Evolutionary conservation across 2,329 filamentous ascomycete species (phyloP).

Genomic region (Fusarium sp.): DNA sequence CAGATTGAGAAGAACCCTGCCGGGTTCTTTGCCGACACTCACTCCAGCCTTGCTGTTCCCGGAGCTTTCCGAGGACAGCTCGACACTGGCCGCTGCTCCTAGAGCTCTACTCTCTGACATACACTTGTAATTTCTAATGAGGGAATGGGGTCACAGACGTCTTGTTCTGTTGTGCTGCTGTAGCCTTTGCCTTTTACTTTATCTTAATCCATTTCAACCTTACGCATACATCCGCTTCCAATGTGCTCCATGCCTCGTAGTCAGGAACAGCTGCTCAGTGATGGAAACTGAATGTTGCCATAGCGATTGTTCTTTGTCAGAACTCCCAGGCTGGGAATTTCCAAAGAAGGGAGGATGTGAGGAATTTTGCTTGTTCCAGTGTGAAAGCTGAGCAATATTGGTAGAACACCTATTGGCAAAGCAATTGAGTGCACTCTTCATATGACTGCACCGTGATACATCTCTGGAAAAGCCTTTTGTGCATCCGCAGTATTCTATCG

Average conservation of each 20-base stretch:
- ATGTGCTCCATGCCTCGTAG: too few species aligned
- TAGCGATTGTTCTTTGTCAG: neutral
- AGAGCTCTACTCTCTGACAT: neutral
- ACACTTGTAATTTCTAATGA: neutral
- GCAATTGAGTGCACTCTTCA: neutral
- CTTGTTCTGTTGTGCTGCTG: neutral
- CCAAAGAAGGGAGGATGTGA: neutral
- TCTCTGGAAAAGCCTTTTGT: neutral
- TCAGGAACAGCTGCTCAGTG: neutral
- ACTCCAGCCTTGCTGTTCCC: constrained; percentile 60
- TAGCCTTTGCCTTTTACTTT: neutral
- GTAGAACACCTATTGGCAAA: neutral
- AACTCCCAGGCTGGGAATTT: too few species aligned
- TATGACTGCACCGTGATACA: neutral
- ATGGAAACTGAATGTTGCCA: neutral
- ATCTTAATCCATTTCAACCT: neutral
- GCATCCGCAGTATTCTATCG: neutral
- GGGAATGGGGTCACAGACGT: neutral
- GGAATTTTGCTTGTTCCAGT: neutral
- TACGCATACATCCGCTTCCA: neutral
- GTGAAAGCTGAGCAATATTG: neutral
- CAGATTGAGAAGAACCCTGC: constrained; percentile 63
- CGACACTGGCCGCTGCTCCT: constrained; percentile 34
- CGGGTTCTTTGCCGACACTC: constrained; percentile 65
- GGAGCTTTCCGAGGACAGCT: constrained; percentile 66